Base-by-base conservation (phyloP, 768 basidiomycete genomes). In the Gloeopeniophorella convolvens region DNA sequence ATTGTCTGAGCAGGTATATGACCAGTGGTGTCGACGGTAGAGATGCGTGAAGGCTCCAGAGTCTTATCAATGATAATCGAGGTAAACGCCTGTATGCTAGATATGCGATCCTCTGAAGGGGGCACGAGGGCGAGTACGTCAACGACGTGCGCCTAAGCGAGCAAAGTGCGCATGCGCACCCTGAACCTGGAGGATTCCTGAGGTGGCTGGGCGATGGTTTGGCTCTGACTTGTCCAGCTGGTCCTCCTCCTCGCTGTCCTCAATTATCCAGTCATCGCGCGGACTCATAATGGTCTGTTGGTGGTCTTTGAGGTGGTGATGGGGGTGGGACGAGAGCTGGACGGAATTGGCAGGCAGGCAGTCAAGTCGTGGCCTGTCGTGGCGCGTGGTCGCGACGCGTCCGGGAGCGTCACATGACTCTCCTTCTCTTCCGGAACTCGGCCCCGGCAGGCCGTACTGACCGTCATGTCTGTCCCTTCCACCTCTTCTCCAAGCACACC, bases 211-310 rank as follows among this genome's bases (percentile, higher is more conserved):
- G 20, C 18, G 42, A n/a, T 13, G 34, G 24, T 42, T 26, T 10
- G 18, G 40, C 27, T 48, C 30, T 26, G 35, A 4, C 20, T 26
- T 34, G 23, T 24, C 18, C 2, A 53, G 15, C 30, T 54, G 42
- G 27, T 51, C 54, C 36, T 58, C 57, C 32, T 56, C 57, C 37
- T 58, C 57, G 15, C 57, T 58, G n/a, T 55, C 57, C 12, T 45
- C 45, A 8, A 58, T 47, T 20, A 58, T 23, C 57, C 57, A 58
- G 18, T 56, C 20, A 32, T 50, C 49, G n/a, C 42, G 26, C 3
- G 11, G 35, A 6, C 23, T 31, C 12, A 11, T 30, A 45, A 54
- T 54, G 21, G 23, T 37, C n/a, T n/a, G n/a, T n/a, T n/a, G n/a
- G n/a, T n/a, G n/a, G n/a, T n/a, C n/a, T n/a, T n/a, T n/a, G n/a